A percentile compares a stretch with the other conserved stretches of the same genome.
These are phyloP conservation scores for Penicillium sp. DNA, from an alignment of 2,329 filamentous ascomycete species.

Conservation along the genomic window DNA sequence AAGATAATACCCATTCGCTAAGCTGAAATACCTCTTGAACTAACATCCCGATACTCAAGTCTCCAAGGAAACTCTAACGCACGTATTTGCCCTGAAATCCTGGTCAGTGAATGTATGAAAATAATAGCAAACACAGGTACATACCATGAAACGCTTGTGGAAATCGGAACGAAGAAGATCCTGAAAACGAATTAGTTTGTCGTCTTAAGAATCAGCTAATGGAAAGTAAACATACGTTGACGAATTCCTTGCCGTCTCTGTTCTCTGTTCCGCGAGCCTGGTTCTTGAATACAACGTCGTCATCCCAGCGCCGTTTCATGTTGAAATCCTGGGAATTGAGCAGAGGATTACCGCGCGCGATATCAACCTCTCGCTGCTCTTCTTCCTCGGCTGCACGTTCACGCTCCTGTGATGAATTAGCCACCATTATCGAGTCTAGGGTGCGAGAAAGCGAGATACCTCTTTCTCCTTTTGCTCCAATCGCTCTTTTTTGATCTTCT, in stretches of 20 bases:
- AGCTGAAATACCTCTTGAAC: neutral
- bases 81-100: constrained; percentile 5
- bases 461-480: constrained; percentile 78
- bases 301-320: constrained; percentile 86
- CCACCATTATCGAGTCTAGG: neutral
- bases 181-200: constrained; percentile 44
- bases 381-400: constrained; percentile 78
- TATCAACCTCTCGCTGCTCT: constrained; percentile 80
- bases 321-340: constrained; percentile 86
- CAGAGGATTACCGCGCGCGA: constrained; percentile 87
- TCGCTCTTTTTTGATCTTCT: constrained; percentile 87
- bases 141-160: constrained; percentile 92
- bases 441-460: constrained; percentile 37
- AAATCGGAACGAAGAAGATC: constrained; percentile 93
- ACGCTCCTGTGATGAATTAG: constrained; percentile 58
- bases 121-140: constrained; percentile 4
- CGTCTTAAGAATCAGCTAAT: neutral
- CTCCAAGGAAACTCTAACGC: neutral
- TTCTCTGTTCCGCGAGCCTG: constrained; percentile 94
- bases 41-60: neutral
- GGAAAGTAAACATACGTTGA: constrained; percentile 67
- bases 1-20: constrained; percentile 2
- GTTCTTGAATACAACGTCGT: constrained; percentile 99
- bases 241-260: constrained; percentile 90
- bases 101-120: neutral